Evolutionary conservation across 2,329 filamentous ascomycete species (phyloP).

Genomic region (Aspergillus sp.): DNA sequence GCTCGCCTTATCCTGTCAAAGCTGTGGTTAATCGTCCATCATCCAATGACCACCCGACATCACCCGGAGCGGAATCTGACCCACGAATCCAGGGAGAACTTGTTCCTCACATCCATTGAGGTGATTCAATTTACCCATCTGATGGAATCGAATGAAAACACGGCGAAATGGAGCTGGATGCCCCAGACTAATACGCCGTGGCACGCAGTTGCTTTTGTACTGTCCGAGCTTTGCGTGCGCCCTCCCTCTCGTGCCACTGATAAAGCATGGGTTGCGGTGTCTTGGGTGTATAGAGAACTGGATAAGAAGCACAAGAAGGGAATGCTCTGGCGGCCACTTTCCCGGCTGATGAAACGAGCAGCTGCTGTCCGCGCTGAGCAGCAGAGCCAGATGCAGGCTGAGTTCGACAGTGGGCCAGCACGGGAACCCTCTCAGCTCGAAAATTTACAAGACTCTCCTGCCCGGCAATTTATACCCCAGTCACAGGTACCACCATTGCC

Average conservation of each 20-base stretch:
- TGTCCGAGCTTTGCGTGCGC: constrained; percentile 50
- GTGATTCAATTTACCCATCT: constrained; percentile 62
- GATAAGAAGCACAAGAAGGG: constrained; percentile 38
- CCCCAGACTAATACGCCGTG: constrained; percentile 57
- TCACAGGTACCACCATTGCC: no score
- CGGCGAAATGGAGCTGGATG: constrained; percentile 56
- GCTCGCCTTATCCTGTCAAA: constrained; percentile 66
- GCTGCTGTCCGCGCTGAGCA: constrained; percentile 45
- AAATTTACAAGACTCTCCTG: constrained; percentile 6
- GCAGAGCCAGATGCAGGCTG: constrained; percentile 18
- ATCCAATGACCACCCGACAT: constrained; percentile 59
- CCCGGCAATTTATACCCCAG: constrained; percentile 16
- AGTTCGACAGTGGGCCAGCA: constrained; percentile 9
- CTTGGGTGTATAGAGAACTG: constrained; percentile 34
- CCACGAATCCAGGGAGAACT: constrained; percentile 55
- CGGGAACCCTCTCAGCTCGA: constrained; percentile 3
- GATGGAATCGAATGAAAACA: constrained; percentile 54
- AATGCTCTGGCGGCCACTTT: constrained; percentile 55
- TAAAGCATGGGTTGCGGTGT: constrained; percentile 51
- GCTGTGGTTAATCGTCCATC: constrained; percentile 67
- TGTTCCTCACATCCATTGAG: constrained; percentile 64
- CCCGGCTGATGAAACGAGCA: constrained; percentile 52
- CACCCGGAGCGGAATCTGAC: constrained; percentile 47
- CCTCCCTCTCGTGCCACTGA: constrained; percentile 50
- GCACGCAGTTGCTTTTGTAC: constrained; percentile 42